Conservation (phyloP, 192 early-diverging fungal genomes). For the Coemansia sp. region DNA sequence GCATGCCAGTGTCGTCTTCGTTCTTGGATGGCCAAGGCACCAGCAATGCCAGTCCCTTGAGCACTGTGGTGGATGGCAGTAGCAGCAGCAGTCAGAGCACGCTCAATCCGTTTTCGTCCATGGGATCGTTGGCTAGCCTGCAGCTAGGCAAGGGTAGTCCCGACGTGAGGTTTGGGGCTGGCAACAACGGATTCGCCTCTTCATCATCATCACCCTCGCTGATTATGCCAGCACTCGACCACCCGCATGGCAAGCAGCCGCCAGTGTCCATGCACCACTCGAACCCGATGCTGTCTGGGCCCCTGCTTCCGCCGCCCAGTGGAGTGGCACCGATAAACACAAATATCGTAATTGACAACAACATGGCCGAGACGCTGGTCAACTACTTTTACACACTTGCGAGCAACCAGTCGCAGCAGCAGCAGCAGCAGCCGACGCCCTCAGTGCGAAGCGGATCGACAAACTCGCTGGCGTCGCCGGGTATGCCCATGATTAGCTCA, state of each 20-base stretch:
- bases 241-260: background rate
- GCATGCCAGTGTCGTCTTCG: background rate
- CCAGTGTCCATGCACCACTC: background rate
- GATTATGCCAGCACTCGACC: background rate
- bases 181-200: background rate
- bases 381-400: constrained; percentile 53
- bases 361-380: constrained; percentile 53
- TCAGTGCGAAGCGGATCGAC: constrained; percentile 11
- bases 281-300: background rate
- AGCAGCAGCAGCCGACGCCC: background rate
- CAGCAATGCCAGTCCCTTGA: constrained; percentile 8
- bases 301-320: constrained; percentile 7
- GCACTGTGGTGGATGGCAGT: background rate
- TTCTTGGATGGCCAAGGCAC: constrained; percentile 3
- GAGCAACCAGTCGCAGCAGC: constrained; percentile 28
- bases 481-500: constrained; percentile 2
- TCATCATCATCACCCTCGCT: constrained; percentile 11
- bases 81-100: constrained; percentile 1
- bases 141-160: constrained; percentile 1
- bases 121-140: background rate
- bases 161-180: background rate
- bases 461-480: constrained; percentile 19
- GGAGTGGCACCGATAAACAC: constrained; percentile 35
- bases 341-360: constrained; percentile 50
- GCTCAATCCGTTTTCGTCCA: constrained; percentile 4